Percentiles rank a stretch among this genome's conserved stretches.
Conservation (phyloP, 2,329 filamentous ascomycete genomes). For the Exserohilum turcica region DNA sequence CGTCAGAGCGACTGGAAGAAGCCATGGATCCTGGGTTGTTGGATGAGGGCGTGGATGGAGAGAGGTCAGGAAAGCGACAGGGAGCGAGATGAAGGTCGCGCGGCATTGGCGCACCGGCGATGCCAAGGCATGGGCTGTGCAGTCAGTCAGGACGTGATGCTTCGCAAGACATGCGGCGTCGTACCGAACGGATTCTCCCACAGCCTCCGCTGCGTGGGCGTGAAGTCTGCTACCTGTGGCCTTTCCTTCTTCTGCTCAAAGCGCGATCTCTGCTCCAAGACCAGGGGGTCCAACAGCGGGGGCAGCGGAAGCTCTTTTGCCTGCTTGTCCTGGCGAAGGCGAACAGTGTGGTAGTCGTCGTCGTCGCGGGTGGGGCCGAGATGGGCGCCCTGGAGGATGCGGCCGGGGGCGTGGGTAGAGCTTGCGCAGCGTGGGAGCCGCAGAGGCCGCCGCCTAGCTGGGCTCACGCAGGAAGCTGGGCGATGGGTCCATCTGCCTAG, state of each 20-base stretch:
- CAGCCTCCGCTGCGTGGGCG: conserved; percentile 63
- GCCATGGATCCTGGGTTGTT: conserved; percentile 59
- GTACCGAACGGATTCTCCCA: conserved; percentile 68
- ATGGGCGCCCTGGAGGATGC: conserved; percentile 23
- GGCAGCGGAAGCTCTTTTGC: conserved; percentile 52
- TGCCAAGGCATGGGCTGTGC: conserved; percentile 65
- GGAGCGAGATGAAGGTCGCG: conserved; percentile 57
- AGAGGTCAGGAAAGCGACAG: conserved; percentile 66
- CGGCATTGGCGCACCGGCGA: conserved; percentile 64
- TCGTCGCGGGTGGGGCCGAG: conserved; percentile 40
- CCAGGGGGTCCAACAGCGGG: conserved; percentile 54
- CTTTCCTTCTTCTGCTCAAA: conserved; percentile 50
- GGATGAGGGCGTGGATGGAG: conserved; percentile 64
- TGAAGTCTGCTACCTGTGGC: conserved; percentile 49
- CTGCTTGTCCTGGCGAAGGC: conserved; percentile 41
- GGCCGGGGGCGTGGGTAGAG: conserved; percentile 15
- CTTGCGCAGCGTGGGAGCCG: conserved; percentile 18
- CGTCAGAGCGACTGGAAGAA: conserved; percentile 55
- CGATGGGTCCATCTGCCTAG: conserved; percentile 28
- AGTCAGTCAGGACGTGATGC: conserved; percentile 5
- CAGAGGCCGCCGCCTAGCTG: conserved; percentile 10
- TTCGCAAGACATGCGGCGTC: background rate
- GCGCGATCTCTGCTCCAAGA: conserved; percentile 42
- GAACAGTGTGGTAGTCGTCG: conserved; percentile 42
- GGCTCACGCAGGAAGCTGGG: conserved; percentile 25